Evolutionary conservation across 2,329 filamentous ascomycete species (phyloP), one percentile per base, ranked within the genome.

Genomic region (Hortaea sp.): DNA sequence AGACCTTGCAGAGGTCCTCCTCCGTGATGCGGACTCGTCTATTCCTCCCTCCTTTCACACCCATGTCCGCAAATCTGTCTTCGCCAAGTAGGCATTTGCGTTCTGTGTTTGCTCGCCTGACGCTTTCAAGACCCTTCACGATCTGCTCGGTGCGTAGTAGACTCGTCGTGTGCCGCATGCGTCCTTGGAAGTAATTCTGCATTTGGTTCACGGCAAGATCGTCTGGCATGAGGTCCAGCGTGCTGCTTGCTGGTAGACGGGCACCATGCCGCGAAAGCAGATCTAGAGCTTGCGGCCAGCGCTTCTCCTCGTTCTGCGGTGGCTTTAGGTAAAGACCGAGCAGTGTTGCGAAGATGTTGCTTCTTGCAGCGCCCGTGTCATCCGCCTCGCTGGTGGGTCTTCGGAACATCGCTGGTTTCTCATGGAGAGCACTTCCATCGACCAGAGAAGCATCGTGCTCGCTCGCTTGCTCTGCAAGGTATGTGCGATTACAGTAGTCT

Each of bases 401-500:
- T n/a, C 65, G 63, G 10, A 67, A 45, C 61, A 31, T 13, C 28
- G 11, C 42, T 39, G 45, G 52, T 44, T 48, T 58, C 45, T 53
- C 51, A 43, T 60, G 54, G n/a, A 48, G 51, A 20, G 47, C 40
- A 27, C 43, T 52, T 11, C 46, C 45, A 44, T 57, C 52, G n/a
- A 56, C 27, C 9, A 57, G 50, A 42, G 53, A 58, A 12, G 52
- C 49, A 42, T 54, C 46, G 34, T 55, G 44, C 12, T 46, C 45
- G 38, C 47, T 50, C 49, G 73, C 66, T 49, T 59, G 57, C 57
- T 44, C 61, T 52, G 73, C 65, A 50, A 84, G 75, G 66, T 95
- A 84, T 47, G 89, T 78, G 50, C 81, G 82, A 66, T 95, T 95
- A 71, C 92, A 97, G 68, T 98, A 95, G 83, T 95, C 88, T 76